Evolutionary conservation across 2,329 filamentous ascomycete genomes (phyloP).

Genomic region (Fusarium drepaniforme): DNA sequence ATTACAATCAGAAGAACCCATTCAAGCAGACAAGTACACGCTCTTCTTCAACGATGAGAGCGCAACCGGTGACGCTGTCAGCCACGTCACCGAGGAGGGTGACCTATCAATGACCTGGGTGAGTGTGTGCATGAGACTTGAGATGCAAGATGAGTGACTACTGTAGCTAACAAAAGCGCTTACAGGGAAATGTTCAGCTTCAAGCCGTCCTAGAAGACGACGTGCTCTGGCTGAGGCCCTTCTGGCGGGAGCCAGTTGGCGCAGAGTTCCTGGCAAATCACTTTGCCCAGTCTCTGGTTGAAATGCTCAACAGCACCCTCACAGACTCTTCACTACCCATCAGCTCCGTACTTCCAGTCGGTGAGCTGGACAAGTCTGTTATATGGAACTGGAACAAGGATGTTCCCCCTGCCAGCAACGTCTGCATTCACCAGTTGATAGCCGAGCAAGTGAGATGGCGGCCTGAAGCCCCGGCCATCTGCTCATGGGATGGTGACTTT

Average conservation of each 20-base stretch:
- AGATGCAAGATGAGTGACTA: background rate
- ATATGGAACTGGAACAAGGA: constrained; percentile 44
- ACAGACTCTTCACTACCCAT: constrained; percentile 15
- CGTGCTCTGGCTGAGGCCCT: constrained; percentile 34
- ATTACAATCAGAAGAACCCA: constrained; percentile 10
- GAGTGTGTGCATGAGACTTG: constrained; percentile 2
- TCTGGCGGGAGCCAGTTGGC: constrained; percentile 41
- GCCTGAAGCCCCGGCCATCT: constrained; percentile 43
- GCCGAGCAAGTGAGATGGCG: constrained; percentile 37
- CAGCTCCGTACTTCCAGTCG: constrained; percentile 32
- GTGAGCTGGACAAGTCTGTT: constrained; percentile 37
- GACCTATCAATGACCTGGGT: constrained; percentile 37
- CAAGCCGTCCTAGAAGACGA: constrained; percentile 33
- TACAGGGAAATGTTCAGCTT: constrained; percentile 41
- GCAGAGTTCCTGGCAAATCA: constrained; percentile 41
- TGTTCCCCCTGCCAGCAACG: constrained; percentile 23
- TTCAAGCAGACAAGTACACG: constrained; percentile 11
- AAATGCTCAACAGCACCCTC: constrained; percentile 42
- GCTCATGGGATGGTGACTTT: constrained; percentile 48
- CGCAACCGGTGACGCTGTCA: constrained; percentile 24
- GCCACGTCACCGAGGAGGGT: constrained; percentile 17
- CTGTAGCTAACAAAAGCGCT: constrained; percentile 9
- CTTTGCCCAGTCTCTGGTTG: constrained; percentile 36
- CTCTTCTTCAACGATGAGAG: constrained; percentile 42
- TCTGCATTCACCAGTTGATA: constrained; percentile 43